phyloP scores from a whole-genome alignment of 2,329 filamentous ascomycete genomes.

The Didymellaceae sp. region DNA sequence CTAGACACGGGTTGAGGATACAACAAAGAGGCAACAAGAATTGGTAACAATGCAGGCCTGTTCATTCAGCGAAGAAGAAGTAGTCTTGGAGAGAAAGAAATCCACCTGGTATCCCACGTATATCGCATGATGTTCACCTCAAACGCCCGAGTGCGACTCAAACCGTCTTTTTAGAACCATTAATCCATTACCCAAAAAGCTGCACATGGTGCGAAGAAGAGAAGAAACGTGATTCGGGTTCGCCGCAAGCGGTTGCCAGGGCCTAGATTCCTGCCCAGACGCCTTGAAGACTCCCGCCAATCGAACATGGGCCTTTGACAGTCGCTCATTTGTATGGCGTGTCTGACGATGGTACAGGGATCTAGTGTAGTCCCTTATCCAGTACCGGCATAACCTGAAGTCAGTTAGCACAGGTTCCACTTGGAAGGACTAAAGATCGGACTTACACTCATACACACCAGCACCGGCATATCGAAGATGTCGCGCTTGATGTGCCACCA shows the following conservation, averaged over 20 bases:
- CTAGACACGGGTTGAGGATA: neutral
- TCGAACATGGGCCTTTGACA: neutral
- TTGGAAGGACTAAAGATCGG: neutral
- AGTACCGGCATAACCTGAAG: conserved; percentile 42
- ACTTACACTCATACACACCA: conserved; percentile 98
- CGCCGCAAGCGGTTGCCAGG: too few species aligned
- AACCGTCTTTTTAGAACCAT: neutral
- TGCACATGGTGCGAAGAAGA: conserved; percentile 1
- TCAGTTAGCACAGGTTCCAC: neutral
- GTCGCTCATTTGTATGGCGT: too few species aligned
- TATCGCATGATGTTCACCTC: neutral
- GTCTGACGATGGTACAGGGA: too few species aligned
- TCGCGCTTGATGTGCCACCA: conserved; percentile 98
- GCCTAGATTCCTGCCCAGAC: neutral
- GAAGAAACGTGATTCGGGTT: too few species aligned
- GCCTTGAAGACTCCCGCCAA: too few species aligned
- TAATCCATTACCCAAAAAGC: conserved; percentile 9
- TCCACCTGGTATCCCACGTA: conserved; percentile 11
- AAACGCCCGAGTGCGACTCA: conserved; percentile 3
- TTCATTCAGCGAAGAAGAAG: neutral
- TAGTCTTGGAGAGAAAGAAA: neutral
- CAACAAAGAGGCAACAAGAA: neutral
- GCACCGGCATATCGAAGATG: conserved; percentile 97
- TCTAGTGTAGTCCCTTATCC: conserved; percentile 31
- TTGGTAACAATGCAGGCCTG: neutral